phyloP scores from a whole-genome alignment of 2,329 filamentous ascomycete genomes.

The Lachnum nothofagi region DNA sequence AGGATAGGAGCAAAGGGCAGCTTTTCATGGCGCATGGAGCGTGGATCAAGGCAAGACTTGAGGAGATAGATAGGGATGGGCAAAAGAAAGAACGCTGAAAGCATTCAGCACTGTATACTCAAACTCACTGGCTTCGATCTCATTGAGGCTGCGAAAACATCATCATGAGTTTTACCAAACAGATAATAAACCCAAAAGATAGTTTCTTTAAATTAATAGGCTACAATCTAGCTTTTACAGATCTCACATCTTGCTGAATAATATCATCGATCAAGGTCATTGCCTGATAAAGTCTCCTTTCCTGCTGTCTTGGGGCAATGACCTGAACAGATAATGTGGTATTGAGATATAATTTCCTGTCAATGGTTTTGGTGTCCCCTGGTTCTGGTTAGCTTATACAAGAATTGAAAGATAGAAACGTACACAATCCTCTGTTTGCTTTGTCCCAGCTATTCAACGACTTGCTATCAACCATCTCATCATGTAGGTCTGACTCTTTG shows the following conservation, averaged over 20 bases:
- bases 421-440: slow-evolving; percentile 53
- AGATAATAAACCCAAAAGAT: too few relatives aligned
- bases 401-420: slow-evolving; percentile 21
- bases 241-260: slow-evolving; percentile 7
- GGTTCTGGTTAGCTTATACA: slow-evolving; percentile 4
- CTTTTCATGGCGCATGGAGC: slow-evolving; percentile 44
- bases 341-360: slow-evolving; percentile 29
- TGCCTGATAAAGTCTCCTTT: slow-evolving; percentile 26
- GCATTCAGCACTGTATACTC: too few relatives aligned
- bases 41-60: slow-evolving; percentile 38
- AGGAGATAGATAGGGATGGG: slow-evolving; percentile 2
- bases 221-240: slow-evolving; percentile 17
- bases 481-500: slow-evolving; percentile 43
- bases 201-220: background rate
- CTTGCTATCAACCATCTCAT: slow-evolving; percentile 41
- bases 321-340: slow-evolving; percentile 29
- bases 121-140: too few relatives aligned
- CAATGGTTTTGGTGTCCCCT: slow-evolving; percentile 27
- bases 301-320: slow-evolving; percentile 29
- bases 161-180: too few relatives aligned
- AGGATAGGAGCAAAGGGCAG: slow-evolving; percentile 35
- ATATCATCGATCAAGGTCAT: slow-evolving; percentile 28
- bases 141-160: background rate
- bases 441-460: slow-evolving; percentile 54
- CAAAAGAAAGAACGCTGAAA: background rate